phyloP scores from a whole-genome alignment of 805 yeast genomes.

The Yamadazyma philogaea region DNA sequence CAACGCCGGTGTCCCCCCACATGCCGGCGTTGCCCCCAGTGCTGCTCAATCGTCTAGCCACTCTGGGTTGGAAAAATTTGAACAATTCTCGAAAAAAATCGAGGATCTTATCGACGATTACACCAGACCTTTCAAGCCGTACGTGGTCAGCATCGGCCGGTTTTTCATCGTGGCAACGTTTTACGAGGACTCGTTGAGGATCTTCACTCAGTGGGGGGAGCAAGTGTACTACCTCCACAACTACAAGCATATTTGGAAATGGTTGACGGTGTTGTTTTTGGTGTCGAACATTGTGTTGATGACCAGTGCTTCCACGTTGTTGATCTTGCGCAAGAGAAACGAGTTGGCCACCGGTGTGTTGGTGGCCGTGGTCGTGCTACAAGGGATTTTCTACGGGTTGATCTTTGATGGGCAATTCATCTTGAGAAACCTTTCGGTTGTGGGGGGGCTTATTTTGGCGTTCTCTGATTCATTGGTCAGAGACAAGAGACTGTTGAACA shows the following conservation, averaged over 20 bases:
- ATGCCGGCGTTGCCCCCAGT: constrained; percentile 7
- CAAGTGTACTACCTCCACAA: constrained; percentile 82
- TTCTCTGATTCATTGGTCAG: constrained; percentile 82
- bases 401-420: constrained; percentile 78
- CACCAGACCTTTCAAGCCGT: constrained; percentile 57
- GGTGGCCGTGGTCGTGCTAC: constrained; percentile 68
- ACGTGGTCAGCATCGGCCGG: constrained; percentile 84
- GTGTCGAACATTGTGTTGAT: constrained; percentile 61
- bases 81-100: constrained; percentile 47
- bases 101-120: constrained; percentile 55
- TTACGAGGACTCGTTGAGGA: constrained; percentile 83
- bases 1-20: constrained; percentile 12
- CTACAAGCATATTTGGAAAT: constrained; percentile 74
- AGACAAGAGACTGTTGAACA: constrained; percentile 59
- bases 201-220: constrained; percentile 83
- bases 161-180: constrained; percentile 91
- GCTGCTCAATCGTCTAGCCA: constrained; percentile 27
- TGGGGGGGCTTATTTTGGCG: constrained; percentile 88
- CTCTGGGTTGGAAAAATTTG: constrained; percentile 41
- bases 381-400: constrained; percentile 86
- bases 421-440: constrained; percentile 81
- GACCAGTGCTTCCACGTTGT: constrained; percentile 68
- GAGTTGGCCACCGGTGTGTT: constrained; percentile 69
- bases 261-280: constrained; percentile 73
- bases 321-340: constrained; percentile 66